Percentiles rank a stretch among this genome's conserved stretches.
These are phyloP conservation scores for Tetracentron sinense DNA, from an alignment of 164 flowering plant species.

Conservation along the genomic window DNA sequence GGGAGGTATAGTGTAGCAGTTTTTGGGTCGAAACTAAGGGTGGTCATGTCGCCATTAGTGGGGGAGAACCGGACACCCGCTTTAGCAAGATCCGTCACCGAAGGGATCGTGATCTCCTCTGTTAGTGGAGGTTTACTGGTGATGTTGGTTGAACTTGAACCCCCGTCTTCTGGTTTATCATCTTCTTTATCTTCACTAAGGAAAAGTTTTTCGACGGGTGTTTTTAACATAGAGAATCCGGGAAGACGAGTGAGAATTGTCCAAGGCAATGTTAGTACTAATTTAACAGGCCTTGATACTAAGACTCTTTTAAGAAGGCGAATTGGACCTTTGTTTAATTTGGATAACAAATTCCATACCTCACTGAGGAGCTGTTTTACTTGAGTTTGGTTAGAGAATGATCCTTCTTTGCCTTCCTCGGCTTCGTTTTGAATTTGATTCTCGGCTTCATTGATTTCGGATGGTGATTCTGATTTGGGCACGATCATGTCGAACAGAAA, in stretches of 20 bases:
- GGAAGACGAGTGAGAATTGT: slow-evolving; percentile 15
- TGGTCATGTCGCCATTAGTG: slow-evolving; percentile 22
- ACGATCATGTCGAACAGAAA: slow-evolving; percentile 25
- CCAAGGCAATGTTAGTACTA: slow-evolving; percentile 7
- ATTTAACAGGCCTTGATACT: neutral
- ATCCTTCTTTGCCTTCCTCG: neutral
- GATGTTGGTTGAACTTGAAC: neutral
- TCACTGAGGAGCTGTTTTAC: slow-evolving; percentile 2
- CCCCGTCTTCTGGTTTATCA: slow-evolving; percentile 16
- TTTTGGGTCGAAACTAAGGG: slow-evolving; percentile 29
- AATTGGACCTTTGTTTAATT: slow-evolving; percentile 10
- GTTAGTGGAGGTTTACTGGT: slow-evolving; percentile 17
- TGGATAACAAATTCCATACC: slow-evolving; percentile 6
- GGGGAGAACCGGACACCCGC: slow-evolving; percentile 28
- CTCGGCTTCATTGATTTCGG: neutral
- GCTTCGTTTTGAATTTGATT: neutral
- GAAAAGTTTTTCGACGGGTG: neutral
- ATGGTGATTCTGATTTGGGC: slow-evolving; percentile 1
- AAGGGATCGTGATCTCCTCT: slow-evolving; percentile 43
- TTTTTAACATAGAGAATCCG: neutral
- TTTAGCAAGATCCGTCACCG: slow-evolving; percentile 28
- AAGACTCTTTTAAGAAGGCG: neutral
- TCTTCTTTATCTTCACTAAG: slow-evolving; percentile 11
- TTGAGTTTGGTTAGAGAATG: neutral
- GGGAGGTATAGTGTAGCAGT: slow-evolving; percentile 33